Evolutionary conservation across 2,329 filamentous ascomycete genomes (phyloP).

Genomic region (Botrytis paeoniae): DNA sequence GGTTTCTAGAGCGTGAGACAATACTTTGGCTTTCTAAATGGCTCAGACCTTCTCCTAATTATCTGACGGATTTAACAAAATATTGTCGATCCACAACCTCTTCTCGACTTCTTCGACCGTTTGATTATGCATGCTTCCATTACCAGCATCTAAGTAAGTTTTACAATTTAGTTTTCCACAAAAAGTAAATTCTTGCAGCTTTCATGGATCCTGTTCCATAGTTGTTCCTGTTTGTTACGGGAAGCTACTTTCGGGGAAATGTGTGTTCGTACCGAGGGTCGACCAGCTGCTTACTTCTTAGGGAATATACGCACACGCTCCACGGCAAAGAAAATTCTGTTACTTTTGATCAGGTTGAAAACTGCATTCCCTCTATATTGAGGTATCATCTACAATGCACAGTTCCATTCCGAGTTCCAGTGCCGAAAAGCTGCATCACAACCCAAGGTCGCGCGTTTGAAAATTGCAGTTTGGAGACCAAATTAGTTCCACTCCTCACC

Average conservation of each 20-base stretch:
- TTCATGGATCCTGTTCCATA: not conserved
- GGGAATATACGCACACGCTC: not conserved
- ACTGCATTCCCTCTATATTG: not conserved
- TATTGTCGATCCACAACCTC: no score
- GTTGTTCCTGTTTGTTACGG: not conserved
- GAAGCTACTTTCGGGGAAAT: not conserved
- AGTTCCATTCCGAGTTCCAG: not conserved
- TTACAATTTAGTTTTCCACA: not conserved
- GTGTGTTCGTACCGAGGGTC: not conserved
- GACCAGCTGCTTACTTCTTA: not conserved
- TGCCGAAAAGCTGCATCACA: not conserved
- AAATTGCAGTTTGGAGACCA: not conserved
- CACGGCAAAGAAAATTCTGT: not conserved
- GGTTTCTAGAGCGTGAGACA: no score
- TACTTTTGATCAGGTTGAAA: not conserved
- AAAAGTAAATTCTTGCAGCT: not conserved
- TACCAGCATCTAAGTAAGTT: not conserved
- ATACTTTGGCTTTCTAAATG: not conserved
- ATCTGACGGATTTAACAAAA: not conserved
- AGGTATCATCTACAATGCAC: not conserved
- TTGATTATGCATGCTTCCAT: not conserved
- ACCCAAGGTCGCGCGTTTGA: not conserved
- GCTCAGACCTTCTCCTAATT: no score
- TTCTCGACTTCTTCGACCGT: no score
- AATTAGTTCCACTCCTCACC: not conserved